These are phyloP conservation scores for Maudiozyma bulderi DNA, from an alignment of 805 yeast genomes.

Conservation along the genomic window DNA sequence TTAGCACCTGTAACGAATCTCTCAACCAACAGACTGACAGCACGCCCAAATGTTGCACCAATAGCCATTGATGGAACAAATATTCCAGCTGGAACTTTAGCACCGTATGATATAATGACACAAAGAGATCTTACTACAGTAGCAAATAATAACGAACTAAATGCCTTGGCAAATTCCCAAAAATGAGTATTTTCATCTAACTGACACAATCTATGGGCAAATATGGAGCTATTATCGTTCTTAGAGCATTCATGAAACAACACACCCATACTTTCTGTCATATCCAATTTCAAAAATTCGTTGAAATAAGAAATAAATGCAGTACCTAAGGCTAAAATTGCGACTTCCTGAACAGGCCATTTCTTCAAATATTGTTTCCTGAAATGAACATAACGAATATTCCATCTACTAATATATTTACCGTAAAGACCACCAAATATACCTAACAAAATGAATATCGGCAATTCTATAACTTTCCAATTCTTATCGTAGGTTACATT, in stretches of 20 bases:
- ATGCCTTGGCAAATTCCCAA: slow-evolving; percentile 25
- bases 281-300: slow-evolving; percentile 70
- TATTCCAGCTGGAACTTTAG: slow-evolving; percentile 95
- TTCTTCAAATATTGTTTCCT: slow-evolving; percentile 52
- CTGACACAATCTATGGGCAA: slow-evolving; percentile 36
- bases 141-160: slow-evolving; percentile 55
- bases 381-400: slow-evolving; percentile 66
- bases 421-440: slow-evolving; percentile 90
- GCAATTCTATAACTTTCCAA: slow-evolving; percentile 83
- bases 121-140: slow-evolving; percentile 60
- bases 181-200: slow-evolving; percentile 26
- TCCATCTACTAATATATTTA: slow-evolving; percentile 60
- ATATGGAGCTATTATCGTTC: slow-evolving; percentile 19
- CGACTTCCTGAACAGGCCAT: slow-evolving; percentile 55
- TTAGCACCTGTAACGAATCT: slow-evolving; percentile 31
- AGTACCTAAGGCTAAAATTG: slow-evolving; percentile 55
- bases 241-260: slow-evolving; percentile 73
- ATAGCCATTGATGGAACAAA: slow-evolving; percentile 95
- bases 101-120: slow-evolving; percentile 80
- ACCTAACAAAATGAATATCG: slow-evolving; percentile 71
- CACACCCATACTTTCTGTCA: slow-evolving; percentile 92
- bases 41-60: slow-evolving; percentile 90
- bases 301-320: slow-evolving; percentile 76
- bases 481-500: slow-evolving; percentile 78
- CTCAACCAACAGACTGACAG: slow-evolving; percentile 68